phyloP scores from a whole-genome alignment of 1,139 yeast species.

The Candida sp. region DNA sequence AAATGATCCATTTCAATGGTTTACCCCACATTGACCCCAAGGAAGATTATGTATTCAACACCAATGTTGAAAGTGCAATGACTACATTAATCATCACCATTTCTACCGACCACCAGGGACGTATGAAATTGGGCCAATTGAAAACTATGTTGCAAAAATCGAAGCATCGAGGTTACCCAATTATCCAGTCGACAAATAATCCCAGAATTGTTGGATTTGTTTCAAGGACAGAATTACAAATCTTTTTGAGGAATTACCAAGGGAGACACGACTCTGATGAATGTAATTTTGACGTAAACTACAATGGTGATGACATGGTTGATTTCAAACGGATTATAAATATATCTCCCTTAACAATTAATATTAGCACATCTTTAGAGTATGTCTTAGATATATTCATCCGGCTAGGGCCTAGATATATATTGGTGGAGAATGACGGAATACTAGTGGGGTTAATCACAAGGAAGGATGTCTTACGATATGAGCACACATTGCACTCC shows the following conservation, averaged over 20 bases:
- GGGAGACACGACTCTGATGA: slow-evolving; percentile 13
- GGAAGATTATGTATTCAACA: slow-evolving; percentile 58
- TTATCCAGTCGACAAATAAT: slow-evolving; percentile 30
- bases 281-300: slow-evolving; percentile 16
- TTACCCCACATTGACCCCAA: slow-evolving; percentile 79
- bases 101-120: slow-evolving; percentile 31
- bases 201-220: slow-evolving; percentile 38
- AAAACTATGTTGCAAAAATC: slow-evolving; percentile 35
- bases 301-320: slow-evolving; percentile 10
- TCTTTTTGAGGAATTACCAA: slow-evolving; percentile 14
- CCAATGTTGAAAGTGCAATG: slow-evolving; percentile 66
- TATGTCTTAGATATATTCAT: slow-evolving; percentile 67
- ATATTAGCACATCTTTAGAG: slow-evolving; percentile 54
- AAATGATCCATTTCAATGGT: slow-evolving; percentile 87
- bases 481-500: slow-evolving; percentile 38
- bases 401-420: slow-evolving; percentile 75
- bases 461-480: slow-evolving; percentile 64
- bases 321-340: slow-evolving; percentile 49
- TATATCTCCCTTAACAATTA: slow-evolving; percentile 61
- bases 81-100: slow-evolving; percentile 49
- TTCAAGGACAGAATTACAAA: slow-evolving; percentile 29
- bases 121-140: slow-evolving; percentile 32
- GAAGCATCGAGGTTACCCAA: slow-evolving; percentile 54
- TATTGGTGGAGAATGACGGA: slow-evolving; percentile 59
- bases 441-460: slow-evolving; percentile 58